Evolutionary conservation across 768 basidiomycete species (phyloP).

Genomic region (Boletus pseudo-olivaceus): DNA sequence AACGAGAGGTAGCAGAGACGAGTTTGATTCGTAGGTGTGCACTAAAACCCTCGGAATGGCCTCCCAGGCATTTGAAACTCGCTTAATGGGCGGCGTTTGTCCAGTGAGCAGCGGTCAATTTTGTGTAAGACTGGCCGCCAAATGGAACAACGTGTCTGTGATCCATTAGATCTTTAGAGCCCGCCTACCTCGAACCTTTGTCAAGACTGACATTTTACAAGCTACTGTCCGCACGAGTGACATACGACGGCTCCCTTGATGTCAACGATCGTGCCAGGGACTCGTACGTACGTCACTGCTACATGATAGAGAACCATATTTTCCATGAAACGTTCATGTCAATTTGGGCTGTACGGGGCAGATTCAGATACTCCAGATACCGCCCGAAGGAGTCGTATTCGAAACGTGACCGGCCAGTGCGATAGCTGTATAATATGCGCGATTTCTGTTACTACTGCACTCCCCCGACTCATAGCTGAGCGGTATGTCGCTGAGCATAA

Average conservation of each 20-base stretch:
- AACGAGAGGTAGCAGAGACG: neutral
- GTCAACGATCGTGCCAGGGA: conserved; percentile 19
- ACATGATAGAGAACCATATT: conserved; percentile 10
- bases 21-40: conserved; percentile 7
- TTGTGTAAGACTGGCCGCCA: conserved; percentile 10
- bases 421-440: conserved; percentile 21
- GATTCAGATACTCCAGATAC: conserved; percentile 11
- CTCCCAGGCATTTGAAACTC: conserved; percentile 18
- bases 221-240: conserved; percentile 4
- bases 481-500: conserved; percentile 29
- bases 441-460: neutral
- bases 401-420: conserved; percentile 23
- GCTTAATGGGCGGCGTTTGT: conserved; percentile 3
- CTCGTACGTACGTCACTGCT: conserved; percentile 14
- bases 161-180: neutral
- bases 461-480: conserved; percentile 10
- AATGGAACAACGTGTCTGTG: conserved; percentile 15
- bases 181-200: neutral
- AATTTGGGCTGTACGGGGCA: conserved; percentile 7
- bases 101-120: conserved; percentile 6
- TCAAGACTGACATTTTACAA: conserved; percentile 1
- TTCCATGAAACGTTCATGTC: conserved; percentile 13
- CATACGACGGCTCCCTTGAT: conserved; percentile 1
- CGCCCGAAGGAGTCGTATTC: conserved; percentile 16
- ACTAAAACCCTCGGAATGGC: conserved; percentile 18